These are phyloP conservation scores for Camillea tinctor DNA, from an alignment of 2,329 filamentous ascomycete species.

Conservation along the genomic window DNA sequence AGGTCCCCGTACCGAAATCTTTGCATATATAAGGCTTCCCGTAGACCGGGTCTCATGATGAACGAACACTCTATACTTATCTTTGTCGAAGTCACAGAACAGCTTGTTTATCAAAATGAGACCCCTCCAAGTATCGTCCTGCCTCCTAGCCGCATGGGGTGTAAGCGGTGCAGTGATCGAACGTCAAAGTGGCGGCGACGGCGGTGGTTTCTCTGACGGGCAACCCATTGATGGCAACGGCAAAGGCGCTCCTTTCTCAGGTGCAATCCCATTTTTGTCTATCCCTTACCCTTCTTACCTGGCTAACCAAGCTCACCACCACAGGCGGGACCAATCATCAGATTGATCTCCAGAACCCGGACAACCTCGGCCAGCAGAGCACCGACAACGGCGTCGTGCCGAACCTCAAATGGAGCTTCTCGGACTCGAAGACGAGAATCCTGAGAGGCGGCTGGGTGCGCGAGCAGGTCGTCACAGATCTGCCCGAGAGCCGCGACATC, in stretches of 20 bases:
- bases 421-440: conserved; percentile 62
- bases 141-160: conserved; percentile 19
- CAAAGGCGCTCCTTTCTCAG: conserved; percentile 57
- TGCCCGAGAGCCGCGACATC: conserved; percentile 65
- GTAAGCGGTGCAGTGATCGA: conserved; percentile 22
- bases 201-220: conserved; percentile 45
- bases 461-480: conserved; percentile 65
- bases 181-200: conserved; percentile 19
- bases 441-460: conserved; percentile 65
- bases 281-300: background rate
- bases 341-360: conserved; percentile 62
- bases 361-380: conserved; percentile 59
- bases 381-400: conserved; percentile 64
- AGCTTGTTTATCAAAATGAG: conserved; percentile 15
- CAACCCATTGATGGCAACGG: conserved; percentile 56
- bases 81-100: background rate
- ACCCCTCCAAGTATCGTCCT: conserved; percentile 16
- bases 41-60: background rate
- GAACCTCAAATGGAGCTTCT: conserved; percentile 70
- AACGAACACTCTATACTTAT: background rate
- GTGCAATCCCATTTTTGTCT: conserved; percentile 36
- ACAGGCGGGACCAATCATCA: conserved; percentile 62
- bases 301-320: conserved; percentile 1
- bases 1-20: background rate
- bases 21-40: background rate